Evolutionary conservation across 1,139 yeast species (phyloP).

Genomic region (Meyerozyma elateridarum): DNA sequence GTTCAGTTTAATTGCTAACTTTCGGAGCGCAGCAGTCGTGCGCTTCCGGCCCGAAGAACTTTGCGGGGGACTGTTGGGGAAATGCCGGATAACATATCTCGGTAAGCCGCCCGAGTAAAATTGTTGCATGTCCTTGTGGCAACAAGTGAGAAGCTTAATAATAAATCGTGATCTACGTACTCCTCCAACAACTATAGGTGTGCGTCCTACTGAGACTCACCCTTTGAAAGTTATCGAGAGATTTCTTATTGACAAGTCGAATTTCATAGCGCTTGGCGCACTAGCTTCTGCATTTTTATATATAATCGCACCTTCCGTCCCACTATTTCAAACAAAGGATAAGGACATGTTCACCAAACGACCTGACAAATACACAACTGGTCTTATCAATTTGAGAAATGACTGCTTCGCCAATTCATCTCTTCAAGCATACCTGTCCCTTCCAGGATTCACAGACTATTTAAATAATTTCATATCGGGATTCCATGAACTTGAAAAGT

Average conservation of each 20-base stretch:
- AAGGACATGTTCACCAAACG: constrained; percentile 44
- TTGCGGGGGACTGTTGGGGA: constrained; percentile 4
- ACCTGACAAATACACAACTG: constrained; percentile 77
- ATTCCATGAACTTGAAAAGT: constrained; percentile 24
- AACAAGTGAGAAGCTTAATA: constrained; percentile 2
- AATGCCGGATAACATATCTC: not conserved
- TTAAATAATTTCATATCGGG: constrained; percentile 40
- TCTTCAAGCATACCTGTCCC: constrained; percentile 74
- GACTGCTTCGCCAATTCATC: constrained; percentile 95
- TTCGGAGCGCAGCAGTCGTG: constrained; percentile 4
- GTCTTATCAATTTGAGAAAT: constrained; percentile 73
- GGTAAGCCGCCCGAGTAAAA: too few species aligned
- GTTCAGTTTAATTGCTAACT: too few species aligned
- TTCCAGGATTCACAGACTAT: constrained; percentile 61
- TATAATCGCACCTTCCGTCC: constrained; percentile 22
- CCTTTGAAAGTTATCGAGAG: too few species aligned
- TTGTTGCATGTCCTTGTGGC: constrained; percentile 4
- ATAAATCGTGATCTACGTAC: not conserved
- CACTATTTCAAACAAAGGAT: constrained; percentile 10
- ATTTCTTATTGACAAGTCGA: too few species aligned
- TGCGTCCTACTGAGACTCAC: too few species aligned
- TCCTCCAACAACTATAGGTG: not conserved
- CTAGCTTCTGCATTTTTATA: constrained; percentile 14
- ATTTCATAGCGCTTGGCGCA: too few species aligned
- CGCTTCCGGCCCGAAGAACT: constrained; percentile 1